Evolutionary conservation across 1,284 basidiomycete species (phyloP).

Genomic region (Tilletia caries): DNA sequence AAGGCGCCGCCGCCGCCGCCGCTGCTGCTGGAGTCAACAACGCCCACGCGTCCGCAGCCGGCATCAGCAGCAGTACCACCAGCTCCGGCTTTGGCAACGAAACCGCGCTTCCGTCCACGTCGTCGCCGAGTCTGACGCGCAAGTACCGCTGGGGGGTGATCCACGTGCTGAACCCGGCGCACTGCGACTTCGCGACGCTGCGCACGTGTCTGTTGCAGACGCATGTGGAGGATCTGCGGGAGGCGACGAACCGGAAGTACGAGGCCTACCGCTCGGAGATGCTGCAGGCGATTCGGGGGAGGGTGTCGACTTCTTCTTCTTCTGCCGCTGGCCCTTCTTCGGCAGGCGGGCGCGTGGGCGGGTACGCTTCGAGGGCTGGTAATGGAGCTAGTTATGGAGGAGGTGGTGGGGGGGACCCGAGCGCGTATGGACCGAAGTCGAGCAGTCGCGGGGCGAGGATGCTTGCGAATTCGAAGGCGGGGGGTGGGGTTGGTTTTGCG

Average conservation of each 20-base stretch:
- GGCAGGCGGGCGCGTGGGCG: neutral
- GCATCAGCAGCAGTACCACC: too few species aligned
- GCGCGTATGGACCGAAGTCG: neutral
- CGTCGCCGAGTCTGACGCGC: slow-evolving; percentile 58
- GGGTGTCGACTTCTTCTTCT: neutral
- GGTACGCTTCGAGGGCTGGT: neutral
- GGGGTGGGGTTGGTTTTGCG: too few species aligned
- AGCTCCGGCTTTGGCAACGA: neutral
- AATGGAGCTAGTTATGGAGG: neutral
- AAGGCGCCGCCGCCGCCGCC: slow-evolving; percentile 59
- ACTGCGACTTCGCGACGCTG: slow-evolving; percentile 77
- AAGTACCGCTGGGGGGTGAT: slow-evolving; percentile 77
- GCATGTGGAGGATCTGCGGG: slow-evolving; percentile 10
- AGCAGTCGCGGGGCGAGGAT: slow-evolving; percentile 4
- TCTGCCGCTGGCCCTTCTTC: neutral
- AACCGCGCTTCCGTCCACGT: slow-evolving; percentile 55
- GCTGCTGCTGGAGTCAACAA: too few species aligned
- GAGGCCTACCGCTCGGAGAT: slow-evolving; percentile 11
- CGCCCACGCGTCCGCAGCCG: too few species aligned
- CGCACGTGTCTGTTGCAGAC: slow-evolving; percentile 65
- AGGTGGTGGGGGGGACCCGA: too few species aligned
- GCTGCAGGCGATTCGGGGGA: slow-evolving; percentile 6
- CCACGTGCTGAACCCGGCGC: slow-evolving; percentile 73
- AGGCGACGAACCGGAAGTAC: slow-evolving; percentile 10
- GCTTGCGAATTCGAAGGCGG: slow-evolving; percentile 2